These are phyloP conservation scores for Phialemoniopsis sp. DNA, from an alignment of 2,329 filamentous ascomycete genomes.

Conservation along the genomic window DNA sequence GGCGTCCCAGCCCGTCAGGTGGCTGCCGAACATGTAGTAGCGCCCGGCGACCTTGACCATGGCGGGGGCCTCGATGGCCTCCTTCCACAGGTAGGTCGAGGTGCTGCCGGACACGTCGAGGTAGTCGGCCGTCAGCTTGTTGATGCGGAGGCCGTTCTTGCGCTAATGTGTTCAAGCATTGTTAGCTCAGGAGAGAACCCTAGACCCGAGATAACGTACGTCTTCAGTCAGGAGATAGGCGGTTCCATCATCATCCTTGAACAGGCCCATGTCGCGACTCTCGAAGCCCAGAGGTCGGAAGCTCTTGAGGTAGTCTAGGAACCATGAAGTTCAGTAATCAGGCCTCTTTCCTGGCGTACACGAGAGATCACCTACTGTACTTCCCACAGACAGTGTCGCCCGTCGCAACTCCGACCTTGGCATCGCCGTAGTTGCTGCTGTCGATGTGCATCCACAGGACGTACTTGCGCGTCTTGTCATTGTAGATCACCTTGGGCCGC, in stretches of 20 bases:
- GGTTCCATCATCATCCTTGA: constrained; percentile 56
- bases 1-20: constrained; percentile 36
- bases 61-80: constrained; percentile 47
- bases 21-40: constrained; percentile 52
- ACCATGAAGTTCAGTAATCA: background rate
- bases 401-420: constrained; percentile 15
- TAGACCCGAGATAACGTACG: constrained; percentile 28
- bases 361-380: constrained; percentile 32
- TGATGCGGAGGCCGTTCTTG: constrained; percentile 13
- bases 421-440: constrained; percentile 30
- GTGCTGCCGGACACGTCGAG: constrained; percentile 5
- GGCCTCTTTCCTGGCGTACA: background rate
- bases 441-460: constrained; percentile 65
- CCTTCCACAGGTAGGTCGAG: constrained; percentile 15
- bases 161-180: constrained; percentile 3
- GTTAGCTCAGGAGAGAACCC: background rate
- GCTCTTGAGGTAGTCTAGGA: constrained; percentile 19
- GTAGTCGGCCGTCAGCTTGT: constrained; percentile 15
- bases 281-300: constrained; percentile 22
- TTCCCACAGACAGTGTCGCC: constrained; percentile 55
- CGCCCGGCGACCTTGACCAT: constrained; percentile 44
- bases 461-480: constrained; percentile 45
- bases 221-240: constrained; percentile 61
- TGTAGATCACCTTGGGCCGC: constrained; percentile 66
- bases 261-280: constrained; percentile 50